Base-by-base conservation (phyloP, 345 rosid genomes). In the Acer campestre region DNA sequence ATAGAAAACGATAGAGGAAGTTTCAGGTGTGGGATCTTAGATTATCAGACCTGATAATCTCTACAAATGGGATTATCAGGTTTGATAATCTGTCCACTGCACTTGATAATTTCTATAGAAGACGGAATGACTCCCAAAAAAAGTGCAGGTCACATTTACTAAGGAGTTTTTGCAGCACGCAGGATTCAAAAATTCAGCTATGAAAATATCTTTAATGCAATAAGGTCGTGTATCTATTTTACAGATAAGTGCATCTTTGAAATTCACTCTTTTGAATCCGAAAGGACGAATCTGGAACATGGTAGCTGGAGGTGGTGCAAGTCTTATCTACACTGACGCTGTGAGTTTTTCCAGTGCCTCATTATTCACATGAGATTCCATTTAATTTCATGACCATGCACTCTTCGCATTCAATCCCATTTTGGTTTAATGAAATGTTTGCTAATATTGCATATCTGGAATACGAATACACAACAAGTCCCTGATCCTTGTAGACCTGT, bases 241-340 rank as follows among this genome's bases (percentile, higher is more conserved):
- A 72, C 90, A 95, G 98, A 95, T 98, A 46, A 93, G 97, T 83
- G 90, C 98, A 65, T 95, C 98, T 75, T 82, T 95, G 86, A 93
- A 93, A 79, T 95, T 95, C 83, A 94, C 98, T 23, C 90, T 94
- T 71, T 80, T 94, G 90, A 94, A 94, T 76, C 90, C 94, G n/a
- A 93, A 90, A 81, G 98, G 98, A 68, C 91, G 95, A 42, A 93
- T 93, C 69, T 94, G 98, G 98, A 94, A 95, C 1, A 94, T 93
- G 98, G 98, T 94, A 59, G 98, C 98, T 79, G 98, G 98, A 71
- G 98, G 98, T 25, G 95, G 97, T 80, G 98, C 98, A 66, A 94
- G 98, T 80, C 95, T 94, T 61, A 94, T 94, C 77, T 93, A 94
- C 85, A 97, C 95, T 20, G 98, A 94, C 76, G 90, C 97, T 7